These are phyloP conservation scores for Penicillium brasilianum DNA, from an alignment of 2,329 filamentous ascomycete genomes.

Conservation along the genomic window DNA sequence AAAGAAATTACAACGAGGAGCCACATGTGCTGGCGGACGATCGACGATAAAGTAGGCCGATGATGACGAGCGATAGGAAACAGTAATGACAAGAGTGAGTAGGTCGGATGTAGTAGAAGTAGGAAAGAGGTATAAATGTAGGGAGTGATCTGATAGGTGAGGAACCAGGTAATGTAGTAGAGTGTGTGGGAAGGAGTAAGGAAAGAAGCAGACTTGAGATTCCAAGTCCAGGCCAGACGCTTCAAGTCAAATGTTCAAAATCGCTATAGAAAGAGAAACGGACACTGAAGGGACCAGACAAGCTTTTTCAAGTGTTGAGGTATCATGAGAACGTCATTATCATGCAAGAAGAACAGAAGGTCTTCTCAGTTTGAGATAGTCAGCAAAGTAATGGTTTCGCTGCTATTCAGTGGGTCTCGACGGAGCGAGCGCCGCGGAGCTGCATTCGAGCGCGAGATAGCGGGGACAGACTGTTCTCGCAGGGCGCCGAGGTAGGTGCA, in stretches of 20 bases:
- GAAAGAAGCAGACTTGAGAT: conserved; percentile 4
- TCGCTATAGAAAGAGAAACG: conserved; percentile 17
- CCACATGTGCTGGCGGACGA: background rate
- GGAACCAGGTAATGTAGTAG: background rate
- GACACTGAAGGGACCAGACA: conserved; percentile 7
- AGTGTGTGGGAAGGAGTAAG: background rate
- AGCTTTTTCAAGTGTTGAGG: conserved; percentile 21
- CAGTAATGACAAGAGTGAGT: background rate
- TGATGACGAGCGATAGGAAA: background rate
- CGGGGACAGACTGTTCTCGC: conserved; percentile 25
- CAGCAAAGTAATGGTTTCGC: background rate
- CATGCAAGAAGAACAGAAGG: conserved; percentile 15
- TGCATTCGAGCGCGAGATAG: conserved; percentile 29
- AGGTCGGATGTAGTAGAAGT: background rate
- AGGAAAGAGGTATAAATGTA: background rate
- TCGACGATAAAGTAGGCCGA: background rate
- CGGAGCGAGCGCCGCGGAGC: conserved; percentile 31
- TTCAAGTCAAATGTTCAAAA: conserved; percentile 13
- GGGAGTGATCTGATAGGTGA: background rate
- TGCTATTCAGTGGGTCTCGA: conserved; percentile 32
- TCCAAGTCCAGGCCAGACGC: conserved; percentile 7
- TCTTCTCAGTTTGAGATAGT: background rate
- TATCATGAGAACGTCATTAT: conserved; percentile 31
- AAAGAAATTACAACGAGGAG: background rate
- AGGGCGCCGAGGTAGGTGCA: conserved; percentile 11